A percentile compares a stretch with the other conserved stretches of the same genome.
These are phyloP conservation scores for Aspergillus neotritici DNA, from an alignment of 2,329 filamentous ascomycete species.

Conservation along the genomic window DNA sequence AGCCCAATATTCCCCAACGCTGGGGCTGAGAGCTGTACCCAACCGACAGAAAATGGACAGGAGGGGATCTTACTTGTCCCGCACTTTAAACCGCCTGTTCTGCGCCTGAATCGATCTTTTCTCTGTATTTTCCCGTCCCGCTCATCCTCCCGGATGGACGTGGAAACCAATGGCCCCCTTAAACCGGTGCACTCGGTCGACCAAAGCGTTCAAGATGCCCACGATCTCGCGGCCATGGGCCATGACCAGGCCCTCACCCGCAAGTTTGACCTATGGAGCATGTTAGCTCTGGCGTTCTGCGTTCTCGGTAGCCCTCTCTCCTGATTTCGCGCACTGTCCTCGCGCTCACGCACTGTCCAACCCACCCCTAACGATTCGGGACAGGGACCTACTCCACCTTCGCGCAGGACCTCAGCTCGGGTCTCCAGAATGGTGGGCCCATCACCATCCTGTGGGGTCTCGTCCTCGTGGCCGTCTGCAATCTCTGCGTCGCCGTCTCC, in stretches of 20 bases:
- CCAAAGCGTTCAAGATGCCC: constrained; percentile 37
- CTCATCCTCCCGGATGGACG: constrained; percentile 20
- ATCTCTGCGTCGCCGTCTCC: constrained; percentile 50
- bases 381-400: constrained; percentile 53
- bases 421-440: constrained; percentile 51
- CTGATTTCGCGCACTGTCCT: background rate
- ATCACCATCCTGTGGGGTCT: constrained; percentile 54
- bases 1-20: too few relatives aligned
- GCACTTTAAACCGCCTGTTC: constrained; percentile 17
- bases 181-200: constrained; percentile 27
- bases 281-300: constrained; percentile 54
- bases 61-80: constrained; percentile 6
- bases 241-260: constrained; percentile 40
- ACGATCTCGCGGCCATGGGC: constrained; percentile 38
- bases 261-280: constrained; percentile 52
- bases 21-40: too few relatives aligned
- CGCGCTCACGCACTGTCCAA: background rate
- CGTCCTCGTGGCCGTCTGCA: constrained; percentile 49
- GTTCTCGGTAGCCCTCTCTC: constrained; percentile 40
- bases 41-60: too few relatives aligned
- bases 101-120: constrained; percentile 18
- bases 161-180: constrained; percentile 22
- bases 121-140: background rate
- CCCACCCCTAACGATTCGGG: background rate
- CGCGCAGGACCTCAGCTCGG: constrained; percentile 49